Evolutionary conservation across 2,329 filamentous ascomycete genomes (phyloP), one percentile per base, ranked within the genome.

Genomic region (Bimuria novae-zelandiae): DNA sequence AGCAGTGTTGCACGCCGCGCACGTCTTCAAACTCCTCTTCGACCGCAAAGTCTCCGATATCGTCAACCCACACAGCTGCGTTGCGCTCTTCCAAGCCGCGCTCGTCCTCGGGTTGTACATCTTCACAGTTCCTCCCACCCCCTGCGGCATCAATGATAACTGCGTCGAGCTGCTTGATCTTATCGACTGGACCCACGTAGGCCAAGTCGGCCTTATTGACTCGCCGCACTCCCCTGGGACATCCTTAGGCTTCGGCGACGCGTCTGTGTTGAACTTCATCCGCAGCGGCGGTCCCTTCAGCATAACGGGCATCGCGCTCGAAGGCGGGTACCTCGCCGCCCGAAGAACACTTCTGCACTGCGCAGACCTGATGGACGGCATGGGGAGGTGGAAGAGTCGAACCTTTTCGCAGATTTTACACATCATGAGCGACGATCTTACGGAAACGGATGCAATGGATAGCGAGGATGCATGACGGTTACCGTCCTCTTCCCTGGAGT

Each of bases 341-440:
- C 70, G 80, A 29, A 69, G 79, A 16, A 79, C 80, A 11, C 57
- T 83, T 23, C 67, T 82, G 14, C 80, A 82, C 59, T 82, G 79
- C 62, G 80, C 79, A 3, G 75, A 78, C 36, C 67, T 82, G 12
- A 75, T 83, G 64, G 80, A 82, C 51, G 80, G 80, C 35, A 77
- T 80, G 45, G 80, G 79, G 12, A 76, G 79, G 30, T 80, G 80
- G 79, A 79, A 77, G 56, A 76, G 77, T 37, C 71, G 76, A 50
- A 80, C 79, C 2, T 79, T 81, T 57, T 78, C 76, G 3, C 76
- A 80, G 57, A 79, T 82, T 45, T 62, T 82, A 43, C 78, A 81
- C 57, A 82, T 82, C 23, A 82, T 83, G 80, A 81, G 79, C 60
- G 80, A 82, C 68, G 74, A 76, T 52, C 57, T 78, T 36, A 74